Evolutionary conservation across 2,329 filamentous ascomycete species (phyloP).

Genomic region (Leptographium flavum): DNA sequence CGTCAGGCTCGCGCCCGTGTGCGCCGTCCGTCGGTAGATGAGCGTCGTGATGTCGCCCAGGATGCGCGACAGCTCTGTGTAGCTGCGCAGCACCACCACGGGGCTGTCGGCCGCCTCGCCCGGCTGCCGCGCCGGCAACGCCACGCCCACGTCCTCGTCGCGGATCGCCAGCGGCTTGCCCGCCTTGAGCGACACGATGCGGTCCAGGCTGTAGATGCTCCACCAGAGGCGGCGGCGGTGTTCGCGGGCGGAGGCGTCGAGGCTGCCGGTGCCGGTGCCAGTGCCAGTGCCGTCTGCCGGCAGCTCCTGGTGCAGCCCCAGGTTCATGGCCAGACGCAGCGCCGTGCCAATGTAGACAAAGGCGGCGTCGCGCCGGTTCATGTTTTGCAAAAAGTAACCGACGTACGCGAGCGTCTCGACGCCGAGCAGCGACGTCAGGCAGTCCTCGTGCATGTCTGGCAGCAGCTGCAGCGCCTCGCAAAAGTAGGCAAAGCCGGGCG

Average conservation of each 20-base stretch:
- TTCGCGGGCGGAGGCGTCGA: constrained; percentile 28
- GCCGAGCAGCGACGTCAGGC: constrained; percentile 36
- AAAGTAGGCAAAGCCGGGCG: constrained; percentile 42
- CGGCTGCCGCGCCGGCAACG: constrained; percentile 20
- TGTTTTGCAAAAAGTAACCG: constrained; percentile 42
- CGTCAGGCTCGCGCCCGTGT: constrained; percentile 24
- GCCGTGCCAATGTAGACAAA: constrained; percentile 40
- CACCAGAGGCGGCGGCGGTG: constrained; percentile 39
- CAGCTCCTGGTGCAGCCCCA: constrained; percentile 41
- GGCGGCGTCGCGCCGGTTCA: constrained; percentile 39
- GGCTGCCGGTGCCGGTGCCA: no score
- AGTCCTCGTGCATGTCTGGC: constrained; percentile 40
- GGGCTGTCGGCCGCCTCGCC: constrained; percentile 28
- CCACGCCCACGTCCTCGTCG: constrained; percentile 36
- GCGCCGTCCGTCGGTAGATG: constrained; percentile 31
- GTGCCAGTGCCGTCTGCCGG: constrained; percentile 16
- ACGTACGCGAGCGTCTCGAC: constrained; percentile 39
- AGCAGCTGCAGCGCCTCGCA: constrained; percentile 34
- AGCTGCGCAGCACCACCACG: constrained; percentile 33
- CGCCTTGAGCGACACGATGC: constrained; percentile 37
- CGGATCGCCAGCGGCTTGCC: constrained; percentile 40
- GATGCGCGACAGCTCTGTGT: constrained; percentile 37
- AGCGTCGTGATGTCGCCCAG: constrained; percentile 30
- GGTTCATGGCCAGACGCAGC: constrained; percentile 40
- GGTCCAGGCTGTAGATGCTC: constrained; percentile 40